Base-by-base conservation (phyloP, 1,284 basidiomycete species). In the Melampsora larici-populina region DNA sequence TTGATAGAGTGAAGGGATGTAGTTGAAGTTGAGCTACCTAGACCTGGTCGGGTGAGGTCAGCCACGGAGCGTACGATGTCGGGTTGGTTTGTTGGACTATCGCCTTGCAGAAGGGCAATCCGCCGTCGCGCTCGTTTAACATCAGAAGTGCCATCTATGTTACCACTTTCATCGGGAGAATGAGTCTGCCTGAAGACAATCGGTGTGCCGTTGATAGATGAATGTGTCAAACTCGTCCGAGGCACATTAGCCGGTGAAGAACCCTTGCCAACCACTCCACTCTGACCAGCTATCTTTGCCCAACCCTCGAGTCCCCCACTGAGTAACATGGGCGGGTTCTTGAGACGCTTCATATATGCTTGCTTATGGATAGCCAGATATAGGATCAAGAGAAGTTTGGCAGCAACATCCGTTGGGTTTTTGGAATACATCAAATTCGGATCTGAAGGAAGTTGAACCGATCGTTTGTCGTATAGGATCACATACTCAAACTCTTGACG, bases 401-500 rank as follows among this genome's bases (percentile, higher is more conserved):
- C 84, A 18, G 84, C 17, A 18, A 68, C 31, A 9, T 71, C 78
- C 9, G 33, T 62, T 17, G 70, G 66, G 55, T 70, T 62, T 9
- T 64, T 67, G 31, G 68, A 75, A 64, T 67, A 26, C 78, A 79
- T 0, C 76, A 71, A 33, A 73, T 68, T 0, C 70, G 66, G 5
- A 75, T 63, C 15, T 26, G 76, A 4, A 49, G 65, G 85, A 80
- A 91, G 88, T 1, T 85, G 84, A 36, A 87, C 86, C 1, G 93
- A 94, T 6, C 86, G 85, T 63, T 88, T 84, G 83, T 99, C 95
- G 83, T 94, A 94, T 1, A 98, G 85, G 13, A 92, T 92, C n/a
- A 98, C 89, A 18, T 97, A 85, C 81, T 98, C 94, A 83, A 92
- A 97, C 81, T 90, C 90, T 82, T 93, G 88, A 36, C 96, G 90